Evolutionary conservation across 2,329 filamentous ascomycete species (phyloP), one percentile per base, ranked within the genome.

Genomic region (Hypoxylon sp.): DNA sequence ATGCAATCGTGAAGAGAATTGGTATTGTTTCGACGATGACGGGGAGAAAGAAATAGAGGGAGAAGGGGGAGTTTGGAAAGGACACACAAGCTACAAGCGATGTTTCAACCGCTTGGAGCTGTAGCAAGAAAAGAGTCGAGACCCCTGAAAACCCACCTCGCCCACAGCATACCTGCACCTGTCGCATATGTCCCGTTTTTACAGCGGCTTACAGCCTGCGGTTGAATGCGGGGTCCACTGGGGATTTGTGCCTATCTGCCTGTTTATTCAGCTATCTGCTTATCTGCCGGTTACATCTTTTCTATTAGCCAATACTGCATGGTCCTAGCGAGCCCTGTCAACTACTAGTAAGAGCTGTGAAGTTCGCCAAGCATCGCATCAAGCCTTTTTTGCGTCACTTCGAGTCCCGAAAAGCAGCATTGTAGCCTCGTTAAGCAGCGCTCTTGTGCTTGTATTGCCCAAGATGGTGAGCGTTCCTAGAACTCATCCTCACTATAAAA

Each of bases 41-140:
- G 45, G 21, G 17, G 38, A 38, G 55, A 46, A 53, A 41, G 40
- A 53, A 55, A 38, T 53, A 51, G 27, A 37, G 42, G 50, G 52
- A 33, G 46, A 43, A 52, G 41, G 59, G 54, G 49, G 43, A 54
- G 31, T n/a, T n/a, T 55, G 41, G 58, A 69, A 63, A 69, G 69
- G 66, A 70, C 68, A 70, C 59, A 62, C 55, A 62, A 60, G 60
- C 63, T 66, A 64, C 41, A 61, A 62, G 63, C 64, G 47, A 61
- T 59, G 64, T 64, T 65, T 66, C 64, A 65, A 55, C 26, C 38
- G 13, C 53, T 55, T 55, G 9, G 42, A 58, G 54, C 53, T 60
- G 47, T 62, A 43, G 57, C 55, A 58, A 47, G n/a, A n/a, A n/a
- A n/a, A 29, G 10, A 27, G 38, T 31, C 26, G 31, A 47, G 46